Evolutionary conservation across 768 basidiomycete genomes (phyloP).

Genomic region (Boletus huronensis): DNA sequence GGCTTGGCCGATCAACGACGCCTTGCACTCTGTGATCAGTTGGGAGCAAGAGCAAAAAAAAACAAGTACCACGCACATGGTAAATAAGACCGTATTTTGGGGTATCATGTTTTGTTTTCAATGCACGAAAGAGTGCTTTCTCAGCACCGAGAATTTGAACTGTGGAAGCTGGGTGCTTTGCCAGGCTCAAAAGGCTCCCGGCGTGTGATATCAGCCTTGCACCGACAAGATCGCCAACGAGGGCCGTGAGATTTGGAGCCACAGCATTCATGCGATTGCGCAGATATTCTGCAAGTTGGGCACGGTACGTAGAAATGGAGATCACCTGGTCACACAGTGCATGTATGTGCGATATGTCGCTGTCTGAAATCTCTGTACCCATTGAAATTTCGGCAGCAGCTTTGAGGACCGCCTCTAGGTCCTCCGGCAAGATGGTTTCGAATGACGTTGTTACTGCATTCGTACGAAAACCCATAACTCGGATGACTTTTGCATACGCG

Average conservation of each 20-base stretch:
- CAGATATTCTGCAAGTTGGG: constrained; percentile 94
- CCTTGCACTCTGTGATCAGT: constrained; percentile 41
- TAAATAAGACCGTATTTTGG: constrained; percentile 99
- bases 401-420: constrained; percentile 92
- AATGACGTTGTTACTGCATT: constrained; percentile 87
- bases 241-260: constrained; percentile 90
- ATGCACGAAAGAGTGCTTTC: constrained; percentile 71
- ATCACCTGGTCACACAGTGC: constrained; percentile 98
- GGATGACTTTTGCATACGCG: constrained; percentile 93
- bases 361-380: constrained; percentile 99
- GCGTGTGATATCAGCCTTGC: constrained; percentile 74
- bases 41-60: not conserved
- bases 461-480: constrained; percentile 94
- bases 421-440: constrained; percentile 90
- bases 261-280: constrained; percentile 98
- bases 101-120: constrained; percentile 89
- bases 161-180: constrained; percentile 77
- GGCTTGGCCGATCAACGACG: constrained; percentile 94
- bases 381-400: constrained; percentile 97
- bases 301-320: constrained; percentile 89
- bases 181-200: constrained; percentile 63
- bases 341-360: constrained; percentile 95
- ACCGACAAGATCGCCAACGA: constrained; percentile 76
- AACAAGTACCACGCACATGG: constrained; percentile 57
- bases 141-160: constrained; percentile 76